These are phyloP conservation scores for Litsea cubeba DNA, from an alignment of 164 flowering plant genomes.

Conservation along the genomic window DNA sequence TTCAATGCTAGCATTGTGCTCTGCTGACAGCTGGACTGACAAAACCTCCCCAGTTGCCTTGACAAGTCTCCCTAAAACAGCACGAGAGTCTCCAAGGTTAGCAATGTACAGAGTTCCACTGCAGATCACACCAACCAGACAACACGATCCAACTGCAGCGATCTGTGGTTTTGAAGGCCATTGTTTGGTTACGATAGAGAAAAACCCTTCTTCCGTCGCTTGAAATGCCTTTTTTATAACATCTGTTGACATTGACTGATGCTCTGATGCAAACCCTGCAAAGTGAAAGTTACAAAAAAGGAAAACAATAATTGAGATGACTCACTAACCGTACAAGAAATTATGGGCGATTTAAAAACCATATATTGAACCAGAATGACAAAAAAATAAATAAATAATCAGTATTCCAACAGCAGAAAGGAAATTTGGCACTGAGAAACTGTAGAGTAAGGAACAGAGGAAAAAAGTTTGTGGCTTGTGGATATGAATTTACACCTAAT, in stretches of 20 bases:
- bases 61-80: conserved; percentile 64
- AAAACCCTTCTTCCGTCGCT: conserved; percentile 80
- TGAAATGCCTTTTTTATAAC: conserved; percentile 66
- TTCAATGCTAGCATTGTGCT: conserved; percentile 59
- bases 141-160: conserved; percentile 85
- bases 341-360: not conserved
- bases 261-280: conserved; percentile 59
- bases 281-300: not conserved
- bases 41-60: conserved; percentile 63
- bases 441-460: too few species aligned
- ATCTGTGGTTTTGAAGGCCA: conserved; percentile 72
- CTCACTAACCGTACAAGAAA: not conserved
- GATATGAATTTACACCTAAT: too few species aligned
- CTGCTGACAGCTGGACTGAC: conserved; percentile 50
- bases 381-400: too few species aligned
- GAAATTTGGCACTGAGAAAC: too few species aligned
- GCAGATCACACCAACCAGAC: conserved; percentile 60
- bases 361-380: not conserved
- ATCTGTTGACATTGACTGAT: conserved; percentile 58
- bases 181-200: conserved; percentile 52
- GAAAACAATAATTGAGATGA: not conserved
- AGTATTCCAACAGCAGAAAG: not conserved
- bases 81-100: conserved; percentile 75
- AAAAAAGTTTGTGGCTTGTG: too few species aligned
- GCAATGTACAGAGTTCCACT: conserved; percentile 64